Base-by-base conservation (phyloP, 805 yeast genomes). In the Clavispora asparagi region DNA sequence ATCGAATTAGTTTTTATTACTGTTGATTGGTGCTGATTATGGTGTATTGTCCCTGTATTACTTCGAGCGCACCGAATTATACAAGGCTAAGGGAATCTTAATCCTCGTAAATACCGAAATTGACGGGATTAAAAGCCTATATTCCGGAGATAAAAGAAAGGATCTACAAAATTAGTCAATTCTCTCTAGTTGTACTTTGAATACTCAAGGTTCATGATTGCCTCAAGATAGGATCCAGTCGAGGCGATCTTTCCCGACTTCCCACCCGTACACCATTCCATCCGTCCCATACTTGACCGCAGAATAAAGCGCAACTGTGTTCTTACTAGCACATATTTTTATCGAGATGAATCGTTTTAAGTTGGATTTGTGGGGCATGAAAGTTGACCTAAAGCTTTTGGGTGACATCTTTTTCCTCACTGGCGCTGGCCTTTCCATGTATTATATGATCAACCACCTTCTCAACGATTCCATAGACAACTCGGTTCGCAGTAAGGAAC, bases 381-480 rank as follows among this genome's bases (percentile, higher is more conserved):
- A 68, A 46, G 39, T 70, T 17, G 71, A 70, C 55, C 54, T 70
- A 45, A 70, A 70, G 58, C 53, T 68, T n/a, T 40, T 71, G 25
- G 74, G 74, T n/a, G 76, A 71, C 50, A 39, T 55, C 16, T 64
- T 70, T 46, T 63, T 71, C 43, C 61, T 72, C 40, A 70, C 74
- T 3, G 76, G 90, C 17, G 86, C 91, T 2, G 82, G 88, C 1
- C 71, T 84, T 32, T 82, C 90, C 2, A 74, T 84, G 49, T 86
- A 85, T 60, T 86, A 83, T 57, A 64, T 85, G 58, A 58, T 84
- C 29, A 68, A 64, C 51, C 69, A 68, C 32, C 60, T 71, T 7
- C 54, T 71, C 19, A 67, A 64, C 44, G 75, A 70, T 30, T 57
- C 60, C 19, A 50, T 59, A 32, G 75, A 69, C 40, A 56, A 53